A percentile compares a stretch with the other conserved stretches of the same genome.
Evolutionary conservation across 345 rosid genomes (phyloP).

Genomic region (Boechera retrofracta): DNA sequence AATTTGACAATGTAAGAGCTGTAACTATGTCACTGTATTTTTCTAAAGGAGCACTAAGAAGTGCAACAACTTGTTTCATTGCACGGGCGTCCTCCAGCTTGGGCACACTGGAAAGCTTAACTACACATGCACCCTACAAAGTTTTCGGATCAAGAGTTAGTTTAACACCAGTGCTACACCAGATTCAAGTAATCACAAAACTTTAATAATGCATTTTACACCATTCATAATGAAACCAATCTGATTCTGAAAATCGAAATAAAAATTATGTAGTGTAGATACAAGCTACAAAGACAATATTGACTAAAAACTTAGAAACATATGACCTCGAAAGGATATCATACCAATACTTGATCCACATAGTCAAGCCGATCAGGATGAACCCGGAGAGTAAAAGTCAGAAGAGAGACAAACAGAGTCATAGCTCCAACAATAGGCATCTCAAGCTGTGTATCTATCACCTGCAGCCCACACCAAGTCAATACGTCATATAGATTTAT

Average conservation of each 20-base stretch:
- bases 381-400: conserved; percentile 84
- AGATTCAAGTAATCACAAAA: conserved; percentile 18
- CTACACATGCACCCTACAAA: conserved; percentile 79
- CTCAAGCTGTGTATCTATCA: conserved; percentile 82
- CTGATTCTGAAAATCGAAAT: background rate
- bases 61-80: conserved; percentile 90
- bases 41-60: conserved; percentile 91
- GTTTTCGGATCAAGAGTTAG: conserved; percentile 6
- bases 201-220: conserved; percentile 14
- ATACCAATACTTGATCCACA: conserved; percentile 95
- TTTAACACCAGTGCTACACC: conserved; percentile 17
- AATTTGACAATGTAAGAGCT: conserved; percentile 81
- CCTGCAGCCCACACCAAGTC: conserved; percentile 54
- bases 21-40: conserved; percentile 85
- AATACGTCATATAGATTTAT: conserved; percentile 10
- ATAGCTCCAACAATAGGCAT: conserved; percentile 88
- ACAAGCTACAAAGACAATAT: conserved; percentile 18
- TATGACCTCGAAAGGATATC: conserved; percentile 34
- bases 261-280: background rate
- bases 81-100: conserved; percentile 79
- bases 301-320: background rate
- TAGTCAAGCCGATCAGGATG: conserved; percentile 94
- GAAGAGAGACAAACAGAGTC: conserved; percentile 83
- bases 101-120: conserved; percentile 67
- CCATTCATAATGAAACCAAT: background rate